phyloP scores from a whole-genome alignment of 176 grass and related monocot genomes.

The Aechmea fasciata region DNA sequence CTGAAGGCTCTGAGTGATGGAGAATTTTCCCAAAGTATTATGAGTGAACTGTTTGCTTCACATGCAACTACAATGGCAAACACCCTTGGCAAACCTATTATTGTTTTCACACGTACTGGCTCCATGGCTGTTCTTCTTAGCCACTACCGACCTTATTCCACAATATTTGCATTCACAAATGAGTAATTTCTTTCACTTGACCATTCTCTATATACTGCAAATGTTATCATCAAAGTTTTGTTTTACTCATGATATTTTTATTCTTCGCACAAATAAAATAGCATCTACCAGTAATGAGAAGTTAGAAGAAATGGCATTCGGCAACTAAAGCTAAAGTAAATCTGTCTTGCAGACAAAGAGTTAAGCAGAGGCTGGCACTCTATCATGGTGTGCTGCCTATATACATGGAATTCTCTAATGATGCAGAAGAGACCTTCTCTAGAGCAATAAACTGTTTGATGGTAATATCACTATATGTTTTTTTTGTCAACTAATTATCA shows the following conservation, averaged over 20 bases:
- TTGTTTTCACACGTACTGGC: slow-evolving; percentile 94
- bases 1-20: slow-evolving; percentile 35
- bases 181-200: slow-evolving; percentile 40
- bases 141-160: slow-evolving; percentile 75
- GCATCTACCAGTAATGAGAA: background rate
- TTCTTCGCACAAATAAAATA: background rate
- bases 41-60: slow-evolving; percentile 89
- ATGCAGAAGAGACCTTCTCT: slow-evolving; percentile 90
- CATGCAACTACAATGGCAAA: slow-evolving; percentile 93
- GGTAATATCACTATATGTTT: slow-evolving; percentile 32
- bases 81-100: slow-evolving; percentile 63
- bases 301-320: background rate
- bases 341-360: slow-evolving; percentile 49
- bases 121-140: slow-evolving; percentile 93
- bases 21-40: slow-evolving; percentile 50
- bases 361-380: slow-evolving; percentile 76
- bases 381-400: slow-evolving; percentile 88
- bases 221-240: too few species aligned
- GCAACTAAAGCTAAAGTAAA: background rate
- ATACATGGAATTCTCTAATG: slow-evolving; percentile 81
- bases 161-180: slow-evolving; percentile 91
- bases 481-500: background rate
- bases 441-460: slow-evolving; percentile 65
- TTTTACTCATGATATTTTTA: too few species aligned
- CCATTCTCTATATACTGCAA: background rate